These are phyloP conservation scores for Stereocaulon alpinum DNA, from an alignment of 495 filamentous ascomycete genomes.

Conservation along the genomic window DNA sequence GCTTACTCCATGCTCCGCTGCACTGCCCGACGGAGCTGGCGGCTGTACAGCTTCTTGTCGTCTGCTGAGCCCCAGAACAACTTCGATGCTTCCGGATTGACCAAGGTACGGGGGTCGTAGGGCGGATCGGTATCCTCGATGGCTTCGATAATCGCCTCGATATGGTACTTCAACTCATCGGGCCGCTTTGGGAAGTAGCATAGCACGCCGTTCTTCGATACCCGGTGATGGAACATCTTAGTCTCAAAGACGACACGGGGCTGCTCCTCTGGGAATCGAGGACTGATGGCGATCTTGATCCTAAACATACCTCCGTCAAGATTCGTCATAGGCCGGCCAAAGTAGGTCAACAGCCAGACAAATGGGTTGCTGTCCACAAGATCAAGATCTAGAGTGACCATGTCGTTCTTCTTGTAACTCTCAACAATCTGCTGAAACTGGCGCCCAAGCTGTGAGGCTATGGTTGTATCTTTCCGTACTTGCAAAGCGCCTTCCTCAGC, in stretches of 20 bases:
- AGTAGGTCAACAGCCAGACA: slow-evolving; percentile 60
- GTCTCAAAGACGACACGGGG: slow-evolving; percentile 76
- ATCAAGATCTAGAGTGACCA: slow-evolving; percentile 60
- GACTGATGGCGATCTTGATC: slow-evolving; percentile 70
- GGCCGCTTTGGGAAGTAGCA: slow-evolving; percentile 68
- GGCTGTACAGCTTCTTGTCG: slow-evolving; percentile 72
- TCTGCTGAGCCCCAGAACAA: slow-evolving; percentile 78
- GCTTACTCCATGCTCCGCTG: slow-evolving; percentile 45
- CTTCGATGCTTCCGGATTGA: slow-evolving; percentile 77
- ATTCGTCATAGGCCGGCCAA: slow-evolving; percentile 86
- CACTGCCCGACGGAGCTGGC: slow-evolving; percentile 56
- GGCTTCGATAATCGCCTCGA: slow-evolving; percentile 73
- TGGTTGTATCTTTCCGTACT: slow-evolving; percentile 55
- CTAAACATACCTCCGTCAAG: slow-evolving; percentile 85
- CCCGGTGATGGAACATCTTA: slow-evolving; percentile 77
- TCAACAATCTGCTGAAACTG: slow-evolving; percentile 79
- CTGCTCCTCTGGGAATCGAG: slow-evolving; percentile 86
- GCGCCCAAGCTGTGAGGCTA: slow-evolving; percentile 69
- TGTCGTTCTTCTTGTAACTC: slow-evolving; percentile 55
- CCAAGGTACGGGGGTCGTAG: slow-evolving; percentile 82
- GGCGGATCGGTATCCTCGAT: slow-evolving; percentile 79
- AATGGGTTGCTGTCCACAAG: slow-evolving; percentile 52
- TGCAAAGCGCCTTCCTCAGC: slow-evolving; percentile 52
- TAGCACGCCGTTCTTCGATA: slow-evolving; percentile 64
- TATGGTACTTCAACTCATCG: slow-evolving; percentile 74